phyloP scores from a whole-genome alignment of 192 early-diverging fungal genomes.

The Podila horticola region DNA sequence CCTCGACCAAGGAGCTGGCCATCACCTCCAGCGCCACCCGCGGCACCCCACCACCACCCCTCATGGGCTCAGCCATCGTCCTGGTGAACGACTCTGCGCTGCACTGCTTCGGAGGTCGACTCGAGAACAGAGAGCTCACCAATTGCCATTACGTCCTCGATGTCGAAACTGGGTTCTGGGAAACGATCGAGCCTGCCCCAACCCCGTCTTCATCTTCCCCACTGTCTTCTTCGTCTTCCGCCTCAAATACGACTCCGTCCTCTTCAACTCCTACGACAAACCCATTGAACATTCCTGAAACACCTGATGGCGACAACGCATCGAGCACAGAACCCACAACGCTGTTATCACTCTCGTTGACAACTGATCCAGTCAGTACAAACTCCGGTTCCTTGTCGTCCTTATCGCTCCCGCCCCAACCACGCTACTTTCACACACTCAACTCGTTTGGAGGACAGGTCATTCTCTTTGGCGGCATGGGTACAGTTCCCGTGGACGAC shows the following conservation, averaged over 20 bases:
- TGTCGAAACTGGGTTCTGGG: conserved; percentile 15
- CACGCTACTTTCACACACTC: conserved; percentile 23
- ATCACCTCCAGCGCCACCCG: conserved; percentile 14
- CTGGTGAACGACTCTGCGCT: conserved; percentile 13
- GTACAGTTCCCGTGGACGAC: neutral
- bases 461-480: conserved; percentile 27
- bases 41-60: conserved; percentile 10
- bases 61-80: conserved; percentile 20
- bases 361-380: conserved; percentile 11
- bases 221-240: neutral
- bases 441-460: conserved; percentile 7
- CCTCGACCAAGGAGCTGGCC: conserved; percentile 16
- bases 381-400: neutral
- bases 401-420: conserved; percentile 4
- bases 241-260: neutral
- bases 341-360: conserved; percentile 18
- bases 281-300: neutral
- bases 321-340: conserved; percentile 3
- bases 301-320: neutral
- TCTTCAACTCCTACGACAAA: neutral
- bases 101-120: conserved; percentile 18
- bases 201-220: neutral
- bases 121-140: conserved; percentile 18
- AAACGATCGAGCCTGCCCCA: conserved; percentile 3
- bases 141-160: conserved; percentile 25